Evolutionary conservation across 345 rosid genomes (phyloP).

Genomic region (Eucalyptus marginata): DNA sequence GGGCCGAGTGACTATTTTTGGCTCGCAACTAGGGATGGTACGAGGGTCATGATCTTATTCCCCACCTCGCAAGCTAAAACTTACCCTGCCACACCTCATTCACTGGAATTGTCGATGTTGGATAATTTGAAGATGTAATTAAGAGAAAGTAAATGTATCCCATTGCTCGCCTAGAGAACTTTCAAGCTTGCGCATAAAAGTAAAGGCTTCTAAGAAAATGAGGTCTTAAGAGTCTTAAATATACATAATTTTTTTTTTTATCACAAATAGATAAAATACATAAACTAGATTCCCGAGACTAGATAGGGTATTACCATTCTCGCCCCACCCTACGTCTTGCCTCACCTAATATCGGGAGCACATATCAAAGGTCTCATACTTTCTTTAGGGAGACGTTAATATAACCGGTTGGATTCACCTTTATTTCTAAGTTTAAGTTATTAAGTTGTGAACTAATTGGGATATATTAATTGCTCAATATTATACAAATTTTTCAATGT

Average conservation of each 20-base stretch:
- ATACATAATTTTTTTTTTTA: no score
- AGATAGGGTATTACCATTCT: background rate
- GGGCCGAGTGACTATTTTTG: background rate
- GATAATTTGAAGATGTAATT: background rate
- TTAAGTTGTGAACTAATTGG: no score
- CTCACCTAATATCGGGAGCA: background rate
- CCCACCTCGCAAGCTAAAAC: background rate
- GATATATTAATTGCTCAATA: background rate
- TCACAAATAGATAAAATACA: background rate
- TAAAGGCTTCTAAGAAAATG: background rate
- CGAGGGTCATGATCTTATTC: background rate
- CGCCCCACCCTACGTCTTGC: rapidly evolving
- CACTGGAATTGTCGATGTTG: rapidly evolving
- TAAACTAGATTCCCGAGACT: background rate
- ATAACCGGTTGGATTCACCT: rapidly evolving
- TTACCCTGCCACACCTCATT: background rate
- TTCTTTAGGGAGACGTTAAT: no score
- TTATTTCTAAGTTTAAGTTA: no score
- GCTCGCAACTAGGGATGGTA: background rate
- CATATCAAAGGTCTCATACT: background rate
- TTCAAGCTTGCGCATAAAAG: background rate
- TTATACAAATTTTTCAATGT: no score
- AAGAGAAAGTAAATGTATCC: background rate
- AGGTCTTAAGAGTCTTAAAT: background rate
- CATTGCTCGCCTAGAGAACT: background rate